Conservation (phyloP, 2,329 filamentous ascomycete genomes). For the Neonectria magnoliae region DNA sequence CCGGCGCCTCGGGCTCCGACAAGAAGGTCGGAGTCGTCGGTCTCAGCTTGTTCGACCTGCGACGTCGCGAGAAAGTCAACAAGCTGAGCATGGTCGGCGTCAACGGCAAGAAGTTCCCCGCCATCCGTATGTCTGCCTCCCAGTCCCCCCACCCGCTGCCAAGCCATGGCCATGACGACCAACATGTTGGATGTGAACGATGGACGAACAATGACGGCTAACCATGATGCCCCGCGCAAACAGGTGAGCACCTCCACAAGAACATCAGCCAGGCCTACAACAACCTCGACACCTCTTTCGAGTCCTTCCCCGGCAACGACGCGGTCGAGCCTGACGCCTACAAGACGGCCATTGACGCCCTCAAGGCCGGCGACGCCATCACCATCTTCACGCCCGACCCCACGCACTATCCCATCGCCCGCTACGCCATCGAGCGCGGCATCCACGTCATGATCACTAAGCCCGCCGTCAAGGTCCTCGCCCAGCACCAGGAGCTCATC, state of each 20-base stretch:
- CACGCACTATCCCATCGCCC: conserved; percentile 90
- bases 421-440: conserved; percentile 88
- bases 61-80: conserved; percentile 87
- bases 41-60: conserved; percentile 87
- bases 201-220: conserved; percentile 11
- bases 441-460: conserved; percentile 96
- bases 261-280: conserved; percentile 93
- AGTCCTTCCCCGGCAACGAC: conserved; percentile 82
- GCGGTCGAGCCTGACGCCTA: conserved; percentile 81
- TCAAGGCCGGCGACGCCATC: conserved; percentile 85
- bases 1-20: conserved; percentile 84
- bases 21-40: conserved; percentile 97
- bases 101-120: conserved; percentile 88
- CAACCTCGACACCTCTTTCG: conserved; percentile 84
- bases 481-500: conserved; percentile 81
- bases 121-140: conserved; percentile 75
- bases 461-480: conserved; percentile 86
- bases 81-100: conserved; percentile 90
- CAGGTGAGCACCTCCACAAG: conserved; percentile 83
- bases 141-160: not conserved
- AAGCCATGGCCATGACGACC: not conserved
- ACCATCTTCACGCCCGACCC: conserved; percentile 97
- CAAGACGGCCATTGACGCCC: conserved; percentile 86
- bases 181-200: not conserved
- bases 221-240: conserved; percentile 10